Evolutionary conservation across 2,329 filamentous ascomycete genomes (phyloP).

Genomic region (Pseudogymnoascus sp.): DNA sequence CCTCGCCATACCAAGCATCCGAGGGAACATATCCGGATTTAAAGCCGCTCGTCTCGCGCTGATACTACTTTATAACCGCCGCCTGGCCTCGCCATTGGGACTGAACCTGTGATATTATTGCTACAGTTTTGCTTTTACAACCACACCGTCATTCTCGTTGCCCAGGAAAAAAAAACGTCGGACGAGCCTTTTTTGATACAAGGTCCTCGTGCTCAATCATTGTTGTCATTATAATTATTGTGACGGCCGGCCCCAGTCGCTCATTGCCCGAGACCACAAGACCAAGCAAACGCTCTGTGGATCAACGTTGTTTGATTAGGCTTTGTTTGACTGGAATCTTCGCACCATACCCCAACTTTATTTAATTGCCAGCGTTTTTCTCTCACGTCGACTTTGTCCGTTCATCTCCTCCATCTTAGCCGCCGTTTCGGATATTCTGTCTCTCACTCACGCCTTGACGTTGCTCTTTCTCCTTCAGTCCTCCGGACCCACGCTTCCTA

Average conservation of each 20-base stretch:
- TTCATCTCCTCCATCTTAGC: neutral
- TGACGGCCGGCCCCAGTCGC: constrained; percentile 1
- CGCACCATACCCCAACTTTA: neutral
- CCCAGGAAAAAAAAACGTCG: neutral
- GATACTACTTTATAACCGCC: constrained; percentile 2
- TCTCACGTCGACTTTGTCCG: neutral
- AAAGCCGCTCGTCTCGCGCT: neutral
- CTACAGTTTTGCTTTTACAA: neutral
- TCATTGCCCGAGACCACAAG: neutral
- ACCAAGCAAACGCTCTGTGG: constrained; percentile 3
- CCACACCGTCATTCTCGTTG: neutral
- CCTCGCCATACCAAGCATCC: neutral
- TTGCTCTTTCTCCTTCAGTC: neutral
- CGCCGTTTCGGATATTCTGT: constrained; percentile 2
- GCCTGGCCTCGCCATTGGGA: neutral
- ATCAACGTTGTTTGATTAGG: constrained; percentile 5
- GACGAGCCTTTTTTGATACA: neutral
- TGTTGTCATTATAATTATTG: constrained; percentile 2
- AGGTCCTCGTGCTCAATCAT: neutral
- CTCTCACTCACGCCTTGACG: neutral
- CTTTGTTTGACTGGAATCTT: constrained; percentile 1
- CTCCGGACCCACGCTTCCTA: neutral
- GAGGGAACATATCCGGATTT: neutral
- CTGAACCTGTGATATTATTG: neutral
- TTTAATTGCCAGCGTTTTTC: neutral